These are phyloP conservation scores for Thalassiosira hispida DNA, from an alignment of 352 stramenopile species.

Conservation along the genomic window DNA sequence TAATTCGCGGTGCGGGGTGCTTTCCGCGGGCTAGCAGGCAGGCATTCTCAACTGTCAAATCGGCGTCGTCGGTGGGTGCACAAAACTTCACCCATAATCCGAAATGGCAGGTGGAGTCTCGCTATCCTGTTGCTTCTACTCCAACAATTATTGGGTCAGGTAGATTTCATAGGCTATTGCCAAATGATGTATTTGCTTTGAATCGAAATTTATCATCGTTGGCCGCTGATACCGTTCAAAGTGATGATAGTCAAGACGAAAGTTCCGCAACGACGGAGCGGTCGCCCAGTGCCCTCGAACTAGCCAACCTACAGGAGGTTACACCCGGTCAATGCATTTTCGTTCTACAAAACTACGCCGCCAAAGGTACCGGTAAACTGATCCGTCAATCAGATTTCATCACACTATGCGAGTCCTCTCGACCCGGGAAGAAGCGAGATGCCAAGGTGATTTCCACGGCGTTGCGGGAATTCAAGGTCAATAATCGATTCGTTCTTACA, in stretches of 20 bases:
- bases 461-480: constrained; percentile 51
- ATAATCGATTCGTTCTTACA: constrained; percentile 51
- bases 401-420: constrained; percentile 39
- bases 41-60: constrained; percentile 5
- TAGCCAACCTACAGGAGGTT: constrained; percentile 37
- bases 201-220: constrained; percentile 31
- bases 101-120: background rate
- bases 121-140: background rate
- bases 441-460: constrained; percentile 53
- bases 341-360: constrained; percentile 46
- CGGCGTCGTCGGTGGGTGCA: background rate
- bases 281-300: constrained; percentile 34
- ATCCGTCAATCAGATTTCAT: constrained; percentile 55
- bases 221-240: background rate
- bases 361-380: constrained; percentile 16
- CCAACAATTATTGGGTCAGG: background rate
- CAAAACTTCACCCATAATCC: background rate
- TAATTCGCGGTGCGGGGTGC: constrained; percentile 8
- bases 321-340: constrained; percentile 49
- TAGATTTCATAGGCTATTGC: background rate
- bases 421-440: constrained; percentile 49
- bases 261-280: background rate
- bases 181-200: constrained; percentile 6
- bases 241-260: constrained; percentile 3
- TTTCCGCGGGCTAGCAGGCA: background rate